These are phyloP conservation scores for Plasmopara muralis DNA, from an alignment of 352 stramenopile genomes.

Conservation along the genomic window DNA sequence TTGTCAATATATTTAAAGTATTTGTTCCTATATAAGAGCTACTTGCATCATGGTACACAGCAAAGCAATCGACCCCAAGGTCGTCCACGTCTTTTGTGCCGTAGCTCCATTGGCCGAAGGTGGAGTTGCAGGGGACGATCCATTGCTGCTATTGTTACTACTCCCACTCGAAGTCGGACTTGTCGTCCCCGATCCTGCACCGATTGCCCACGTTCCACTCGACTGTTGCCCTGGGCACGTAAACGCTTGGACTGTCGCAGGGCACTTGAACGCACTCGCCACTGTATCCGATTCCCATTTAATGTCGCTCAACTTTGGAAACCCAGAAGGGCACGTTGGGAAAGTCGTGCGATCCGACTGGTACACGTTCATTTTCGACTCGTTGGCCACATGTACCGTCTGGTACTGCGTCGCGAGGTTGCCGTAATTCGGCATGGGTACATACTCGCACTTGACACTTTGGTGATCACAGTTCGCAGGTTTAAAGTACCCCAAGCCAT, in stretches of 20 bases:
- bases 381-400: constrained; percentile 30
- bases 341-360: constrained; percentile 25
- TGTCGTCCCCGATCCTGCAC: constrained; percentile 9
- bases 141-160: constrained; percentile 1
- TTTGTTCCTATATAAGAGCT: no score
- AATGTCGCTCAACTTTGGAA: constrained; percentile 19
- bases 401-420: constrained; percentile 42
- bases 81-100: no score
- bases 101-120: constrained; percentile 9
- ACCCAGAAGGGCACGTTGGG: constrained; percentile 25
- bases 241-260: constrained; percentile 16
- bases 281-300: constrained; percentile 27
- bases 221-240: constrained; percentile 34
- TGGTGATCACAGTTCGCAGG: constrained; percentile 60
- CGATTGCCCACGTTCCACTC: constrained; percentile 37
- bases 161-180: neutral
- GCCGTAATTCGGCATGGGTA: constrained; percentile 67
- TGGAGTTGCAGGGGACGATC: constrained; percentile 1
- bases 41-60: no score
- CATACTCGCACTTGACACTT: constrained; percentile 50
- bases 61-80: no score
- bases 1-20: no score
- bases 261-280: constrained; percentile 14
- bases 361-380: constrained; percentile 32
- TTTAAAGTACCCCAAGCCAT: constrained; percentile 74